phyloP scores from a whole-genome alignment of 2,329 filamentous ascomycete species.

The Penicillium polonicum region DNA sequence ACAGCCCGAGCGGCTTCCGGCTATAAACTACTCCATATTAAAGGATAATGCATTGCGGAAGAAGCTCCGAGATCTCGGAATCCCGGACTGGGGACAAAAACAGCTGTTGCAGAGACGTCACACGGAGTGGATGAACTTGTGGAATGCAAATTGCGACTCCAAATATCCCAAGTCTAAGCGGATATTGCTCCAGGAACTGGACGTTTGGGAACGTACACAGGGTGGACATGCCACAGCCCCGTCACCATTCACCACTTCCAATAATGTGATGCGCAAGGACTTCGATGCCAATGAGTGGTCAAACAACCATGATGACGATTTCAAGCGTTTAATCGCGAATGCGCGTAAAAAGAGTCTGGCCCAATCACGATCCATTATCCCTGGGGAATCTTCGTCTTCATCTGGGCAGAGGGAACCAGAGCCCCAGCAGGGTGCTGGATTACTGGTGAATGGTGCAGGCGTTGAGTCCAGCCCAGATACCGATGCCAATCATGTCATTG shows the following conservation, averaged over 20 bases:
- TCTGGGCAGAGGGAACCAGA: conserved; percentile 2
- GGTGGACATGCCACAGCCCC: conserved; percentile 56
- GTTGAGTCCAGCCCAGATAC: conserved; percentile 3
- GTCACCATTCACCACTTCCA: conserved; percentile 22
- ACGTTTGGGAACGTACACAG: conserved; percentile 82
- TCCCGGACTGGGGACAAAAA: conserved; percentile 68
- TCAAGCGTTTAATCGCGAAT: conserved; percentile 74
- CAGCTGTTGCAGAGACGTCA: conserved; percentile 74
- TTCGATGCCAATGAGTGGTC: conserved; percentile 81
- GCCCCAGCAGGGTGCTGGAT: background rate
- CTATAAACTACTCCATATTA: conserved; percentile 82
- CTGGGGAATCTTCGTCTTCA: conserved; percentile 16
- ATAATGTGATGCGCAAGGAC: conserved; percentile 74
- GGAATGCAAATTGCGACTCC: conserved; percentile 96
- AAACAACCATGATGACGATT: conserved; percentile 68
- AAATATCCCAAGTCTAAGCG: conserved; percentile 66
- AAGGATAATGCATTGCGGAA: conserved; percentile 75
- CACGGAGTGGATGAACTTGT: conserved; percentile 90
- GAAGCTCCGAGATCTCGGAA: conserved; percentile 77
- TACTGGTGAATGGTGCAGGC: background rate
- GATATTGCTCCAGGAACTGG: conserved; percentile 75
- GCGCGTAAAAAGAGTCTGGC: conserved; percentile 59
- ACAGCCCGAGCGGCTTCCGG: conserved; percentile 66
- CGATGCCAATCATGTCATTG: background rate
- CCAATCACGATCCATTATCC: conserved; percentile 27